phyloP scores from a whole-genome alignment of 1,284 basidiomycete species.

The Leucoagaricus sp. region DNA sequence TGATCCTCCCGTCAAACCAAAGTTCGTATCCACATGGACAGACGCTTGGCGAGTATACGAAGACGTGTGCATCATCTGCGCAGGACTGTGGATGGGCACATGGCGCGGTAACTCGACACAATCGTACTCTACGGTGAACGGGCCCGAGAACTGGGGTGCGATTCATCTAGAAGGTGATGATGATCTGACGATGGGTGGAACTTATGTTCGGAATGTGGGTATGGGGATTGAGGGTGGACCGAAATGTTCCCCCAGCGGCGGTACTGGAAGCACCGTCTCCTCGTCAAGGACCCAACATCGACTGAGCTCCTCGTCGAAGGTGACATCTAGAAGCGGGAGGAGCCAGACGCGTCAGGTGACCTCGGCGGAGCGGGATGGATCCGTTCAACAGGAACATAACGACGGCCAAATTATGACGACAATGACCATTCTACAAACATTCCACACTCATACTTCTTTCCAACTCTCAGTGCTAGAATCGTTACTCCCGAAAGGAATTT shows the following conservation, averaged over 20 bases:
- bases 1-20: conserved; percentile 31
- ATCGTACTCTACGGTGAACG: conserved; percentile 48
- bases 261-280: conserved; percentile 8
- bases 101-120: conserved; percentile 54
- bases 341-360: conserved; percentile 36
- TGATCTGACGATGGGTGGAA: conserved; percentile 40
- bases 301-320: conserved; percentile 30
- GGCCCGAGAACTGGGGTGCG: conserved; percentile 51
- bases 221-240: conserved; percentile 71
- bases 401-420: conserved; percentile 58
- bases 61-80: conserved; percentile 78
- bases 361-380: conserved; percentile 28
- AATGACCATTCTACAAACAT: conserved; percentile 67
- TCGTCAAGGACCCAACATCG: conserved; percentile 9
- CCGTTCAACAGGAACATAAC: background rate
- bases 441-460: conserved; percentile 69
- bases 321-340: conserved; percentile 43
- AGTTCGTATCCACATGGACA: conserved; percentile 54
- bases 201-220: conserved; percentile 58
- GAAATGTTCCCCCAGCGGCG: conserved; percentile 20
- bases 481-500: conserved; percentile 37
- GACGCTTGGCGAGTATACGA: conserved; percentile 80
- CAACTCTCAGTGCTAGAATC: conserved; percentile 61
- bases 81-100: conserved; percentile 71
- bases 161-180: conserved; percentile 66